phyloP scores from a whole-genome alignment of 306 rosid genomes.

The Glycine soja region DNA sequence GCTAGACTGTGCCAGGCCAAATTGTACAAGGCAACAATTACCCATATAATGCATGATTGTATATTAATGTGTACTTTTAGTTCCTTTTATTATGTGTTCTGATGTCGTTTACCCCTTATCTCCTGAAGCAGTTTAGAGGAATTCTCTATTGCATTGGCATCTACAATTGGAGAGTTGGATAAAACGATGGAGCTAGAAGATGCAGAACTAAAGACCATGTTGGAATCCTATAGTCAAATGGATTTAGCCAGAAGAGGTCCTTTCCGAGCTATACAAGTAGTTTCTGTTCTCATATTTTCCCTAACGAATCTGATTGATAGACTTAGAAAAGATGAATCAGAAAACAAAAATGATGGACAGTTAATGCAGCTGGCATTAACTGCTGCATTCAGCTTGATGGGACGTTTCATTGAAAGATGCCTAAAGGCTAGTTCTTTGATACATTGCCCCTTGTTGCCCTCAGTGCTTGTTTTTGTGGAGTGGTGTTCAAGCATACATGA shows the following conservation, averaged over 20 bases:
- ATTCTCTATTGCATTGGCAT: conserved; percentile 67
- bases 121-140: conserved; percentile 68
- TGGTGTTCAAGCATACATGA: conserved; percentile 67
- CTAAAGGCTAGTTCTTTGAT: conserved; percentile 52
- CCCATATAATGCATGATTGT: not conserved
- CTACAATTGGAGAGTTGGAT: conserved; percentile 70
- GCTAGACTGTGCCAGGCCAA: conserved; percentile 4
- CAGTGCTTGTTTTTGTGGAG: conserved; percentile 84
- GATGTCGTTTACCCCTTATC: conserved; percentile 37
- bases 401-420: conserved; percentile 80
- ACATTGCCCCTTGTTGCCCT: conserved; percentile 76
- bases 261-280: conserved; percentile 76
- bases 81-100: conserved; percentile 37
- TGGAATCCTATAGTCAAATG: conserved; percentile 79
- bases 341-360: conserved; percentile 54
- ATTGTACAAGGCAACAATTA: conserved; percentile 22
- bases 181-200: conserved; percentile 76
- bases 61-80: not conserved
- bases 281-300: conserved; percentile 71
- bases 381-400: conserved; percentile 75
- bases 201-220: conserved; percentile 51
- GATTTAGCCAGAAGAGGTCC: conserved; percentile 84
- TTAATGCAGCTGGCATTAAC: conserved; percentile 68
- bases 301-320: conserved; percentile 56
- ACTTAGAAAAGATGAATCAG: conserved; percentile 47